Evolutionary conservation across 2,329 filamentous ascomycete species (phyloP), one percentile per base, ranked within the genome.

Genomic region (Chrysosporium queenslandicum): DNA sequence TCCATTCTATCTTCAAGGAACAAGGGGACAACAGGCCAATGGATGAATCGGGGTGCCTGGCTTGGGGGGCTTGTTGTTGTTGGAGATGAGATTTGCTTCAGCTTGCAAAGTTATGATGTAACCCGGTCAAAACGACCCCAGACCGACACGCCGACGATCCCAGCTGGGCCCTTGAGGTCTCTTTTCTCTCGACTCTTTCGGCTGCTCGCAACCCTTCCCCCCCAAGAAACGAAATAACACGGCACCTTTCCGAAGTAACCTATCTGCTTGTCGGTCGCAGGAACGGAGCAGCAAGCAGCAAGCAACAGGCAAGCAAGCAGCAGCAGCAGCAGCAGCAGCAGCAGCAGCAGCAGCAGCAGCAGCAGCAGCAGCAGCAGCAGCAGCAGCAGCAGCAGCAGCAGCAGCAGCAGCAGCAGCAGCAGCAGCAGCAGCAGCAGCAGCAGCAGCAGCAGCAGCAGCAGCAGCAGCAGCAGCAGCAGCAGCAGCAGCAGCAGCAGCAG

Each of bases 71-170:
- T 34, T 5, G n/a, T 14, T 7, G 32, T 14, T 25, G 40, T 16
- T 46, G 42, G 42, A 46, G n/a, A 27, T 32, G 14, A 20, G 27
- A 32, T 29, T n/a, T 45, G 45, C 29, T 47, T 47, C 30, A 34
- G 12, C 20, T 46, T 32, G 30, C 9, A 34, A 16, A 46, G 30
- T 3, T 34, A 32, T 46, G 43, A 46, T 46, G 43, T 34, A 47
- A 47, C 45, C 45, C 21, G 30, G 45, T 47, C 45, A 36, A 36
- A 47, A 36, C 45, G 27, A 30, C 42, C 45, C 45, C 30, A 34
- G 16, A 12, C 20, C 18, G 20, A 25, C 6, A 34, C 29, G 29
- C 29, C 32, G 27, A 36, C 32, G 45, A 36, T 36, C 29, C 34
- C n/a, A n/a, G n/a, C n/a, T n/a, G n/a, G n/a, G n/a, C n/a, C n/a